Percentiles rank a stretch among this genome's conserved stretches.
Evolutionary conservation across 1,284 basidiomycete species (phyloP).

Genomic region (Ceratorhiza oryzae-sativae): DNA sequence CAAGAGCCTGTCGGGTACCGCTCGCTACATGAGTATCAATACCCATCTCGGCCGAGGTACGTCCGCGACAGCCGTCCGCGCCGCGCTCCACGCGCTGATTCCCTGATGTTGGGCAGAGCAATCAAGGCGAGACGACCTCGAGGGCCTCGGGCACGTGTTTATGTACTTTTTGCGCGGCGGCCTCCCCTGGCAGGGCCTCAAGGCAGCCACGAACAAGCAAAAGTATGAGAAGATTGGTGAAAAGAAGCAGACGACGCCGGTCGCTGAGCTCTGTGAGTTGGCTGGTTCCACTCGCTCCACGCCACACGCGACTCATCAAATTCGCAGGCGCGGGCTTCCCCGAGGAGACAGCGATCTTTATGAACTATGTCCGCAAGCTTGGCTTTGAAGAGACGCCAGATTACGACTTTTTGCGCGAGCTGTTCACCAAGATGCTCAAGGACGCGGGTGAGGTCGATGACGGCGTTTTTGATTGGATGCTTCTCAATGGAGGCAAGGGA

Average conservation of each 20-base stretch:
- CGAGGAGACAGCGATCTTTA: constrained; percentile 97
- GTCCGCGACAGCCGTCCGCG: constrained; percentile 41
- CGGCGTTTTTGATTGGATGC: constrained; percentile 96
- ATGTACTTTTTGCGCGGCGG: constrained; percentile 97
- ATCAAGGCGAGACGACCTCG: constrained; percentile 91
- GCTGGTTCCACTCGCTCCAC: not conserved
- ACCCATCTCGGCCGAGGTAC: constrained; percentile 93
- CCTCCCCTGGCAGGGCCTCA: constrained; percentile 93
- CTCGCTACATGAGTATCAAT: constrained; percentile 99
- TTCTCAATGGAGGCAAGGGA: constrained; percentile 87
- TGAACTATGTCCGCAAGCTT: constrained; percentile 96
- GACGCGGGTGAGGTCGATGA: constrained; percentile 90
- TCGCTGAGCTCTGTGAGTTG: constrained; percentile 82
- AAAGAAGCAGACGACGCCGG: constrained; percentile 95
- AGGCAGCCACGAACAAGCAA: constrained; percentile 97
- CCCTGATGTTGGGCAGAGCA: constrained; percentile 56
- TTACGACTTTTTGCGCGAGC: constrained; percentile 95
- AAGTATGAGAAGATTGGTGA: constrained; percentile 99
- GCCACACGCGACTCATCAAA: not conserved
- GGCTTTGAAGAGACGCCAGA: constrained; percentile 97
- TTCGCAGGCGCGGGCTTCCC: constrained; percentile 46
- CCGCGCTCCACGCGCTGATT: constrained; percentile 8
- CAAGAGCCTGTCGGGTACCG: constrained; percentile 96
- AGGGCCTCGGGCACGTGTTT: constrained; percentile 96
- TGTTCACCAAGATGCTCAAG: constrained; percentile 93